These are phyloP conservation scores for Leishmania aethiopica DNA, from an alignment of 208 protist species.

Conservation along the genomic window DNA sequence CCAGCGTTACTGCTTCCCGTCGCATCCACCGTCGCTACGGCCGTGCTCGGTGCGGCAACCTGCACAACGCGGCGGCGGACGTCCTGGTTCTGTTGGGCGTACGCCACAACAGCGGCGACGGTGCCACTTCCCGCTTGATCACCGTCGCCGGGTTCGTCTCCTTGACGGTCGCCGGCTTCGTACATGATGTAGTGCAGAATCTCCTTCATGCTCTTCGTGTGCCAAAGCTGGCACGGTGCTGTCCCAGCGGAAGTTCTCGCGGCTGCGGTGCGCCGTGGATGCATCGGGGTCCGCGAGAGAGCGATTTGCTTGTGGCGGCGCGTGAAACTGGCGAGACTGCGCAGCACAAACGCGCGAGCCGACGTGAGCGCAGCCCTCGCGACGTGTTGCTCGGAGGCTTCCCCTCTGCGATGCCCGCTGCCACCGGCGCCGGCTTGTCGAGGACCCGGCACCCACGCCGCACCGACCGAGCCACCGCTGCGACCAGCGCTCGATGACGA, in stretches of 20 bases:
- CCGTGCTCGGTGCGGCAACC: background rate
- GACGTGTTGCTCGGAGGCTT: conserved; percentile 30
- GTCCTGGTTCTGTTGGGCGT: conserved; percentile 33
- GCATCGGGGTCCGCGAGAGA: conserved; percentile 25
- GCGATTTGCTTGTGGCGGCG: conserved; percentile 38
- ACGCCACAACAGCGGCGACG: conserved; percentile 6
- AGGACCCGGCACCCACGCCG: background rate
- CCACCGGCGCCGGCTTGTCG: background rate
- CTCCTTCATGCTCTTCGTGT: conserved; percentile 28
- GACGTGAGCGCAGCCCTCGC: conserved; percentile 49
- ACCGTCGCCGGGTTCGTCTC: background rate
- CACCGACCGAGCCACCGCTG: background rate
- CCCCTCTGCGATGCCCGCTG: background rate
- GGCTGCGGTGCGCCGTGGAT: background rate
- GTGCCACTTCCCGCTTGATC: background rate
- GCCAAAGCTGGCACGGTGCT: background rate
- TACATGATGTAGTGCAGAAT: conserved; percentile 37
- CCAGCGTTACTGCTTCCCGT: background rate
- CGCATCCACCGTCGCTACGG: background rate
- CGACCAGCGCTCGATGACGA: background rate
- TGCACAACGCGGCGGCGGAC: conserved; percentile 29
- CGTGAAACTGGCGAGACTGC: conserved; percentile 60
- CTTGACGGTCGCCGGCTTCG: conserved; percentile 16
- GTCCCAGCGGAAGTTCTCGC: background rate
- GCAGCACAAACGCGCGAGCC: conserved; percentile 66